Evolutionary conservation across 805 yeast genomes (phyloP), one percentile per base, ranked within the genome.

Genomic region (Yarrowia sp.): DNA sequence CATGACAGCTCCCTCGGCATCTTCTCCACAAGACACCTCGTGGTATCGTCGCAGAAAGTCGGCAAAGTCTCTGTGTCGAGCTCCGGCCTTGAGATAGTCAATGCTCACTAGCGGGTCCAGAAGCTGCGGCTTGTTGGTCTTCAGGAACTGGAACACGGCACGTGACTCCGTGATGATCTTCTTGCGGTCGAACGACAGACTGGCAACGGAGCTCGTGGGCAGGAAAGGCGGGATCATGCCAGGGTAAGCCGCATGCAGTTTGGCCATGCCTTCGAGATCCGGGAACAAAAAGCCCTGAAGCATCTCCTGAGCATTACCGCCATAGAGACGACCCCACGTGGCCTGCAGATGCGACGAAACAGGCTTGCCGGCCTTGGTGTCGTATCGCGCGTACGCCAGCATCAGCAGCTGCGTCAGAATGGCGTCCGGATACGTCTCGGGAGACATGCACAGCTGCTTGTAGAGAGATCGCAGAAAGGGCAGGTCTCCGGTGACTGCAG

Each of bases 301-400:
- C 66, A 61, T 46, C 7, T 46, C 55, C 38, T 61, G 66, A 24
- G 66, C 66, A 15, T 38, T 46, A 15, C 55, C 53, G 8, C 46
- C 55, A 17, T 58, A 58, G 5, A 58, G 50, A 19, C 66, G 33
- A 5, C 44, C 53, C 66, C 66, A 61, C 12, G 55, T 61, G 3
- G 66, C 53, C 7, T 36, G 33, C 1, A 61, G 38, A 39, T 43
- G 44, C 1, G 66, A 44, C 14, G 66, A 61, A 8, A 46, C 53
- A 19, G 15, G 38, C 9, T 50, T 3, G 4, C 14, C 12, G 2
- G 33, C 7, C 2, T 13, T 38, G 1, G 55, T 47, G n/a, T 61
- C 66, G 38, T 61, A 61, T 24, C 66, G 55, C 12, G 55, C 53
- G 38, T 61, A 61, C 17, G 66, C 55, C 43, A 36, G 55, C 55